Conservation (phyloP, 2,329 filamentous ascomycete species). For the Dactylellina parvicollis region DNA sequence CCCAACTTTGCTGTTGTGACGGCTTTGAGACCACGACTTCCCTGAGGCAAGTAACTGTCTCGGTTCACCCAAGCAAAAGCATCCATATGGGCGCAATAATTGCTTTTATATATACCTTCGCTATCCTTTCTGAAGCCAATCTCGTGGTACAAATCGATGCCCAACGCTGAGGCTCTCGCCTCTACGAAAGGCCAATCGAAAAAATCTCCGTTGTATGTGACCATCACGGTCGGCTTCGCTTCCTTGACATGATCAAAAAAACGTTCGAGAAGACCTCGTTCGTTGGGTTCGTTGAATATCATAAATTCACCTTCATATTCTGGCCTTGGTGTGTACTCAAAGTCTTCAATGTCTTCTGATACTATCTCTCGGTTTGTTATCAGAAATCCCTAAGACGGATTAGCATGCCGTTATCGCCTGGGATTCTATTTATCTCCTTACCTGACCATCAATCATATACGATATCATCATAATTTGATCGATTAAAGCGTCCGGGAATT, state of each 20-base stretch:
- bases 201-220: slow-evolving; percentile 99
- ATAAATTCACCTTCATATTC: slow-evolving; percentile 96
- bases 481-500: slow-evolving; percentile 92
- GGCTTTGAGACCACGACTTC: slow-evolving; percentile 94
- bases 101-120: slow-evolving; percentile 95
- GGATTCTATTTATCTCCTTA: not conserved
- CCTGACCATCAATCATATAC: slow-evolving; percentile 98
- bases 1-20: slow-evolving; percentile 97
- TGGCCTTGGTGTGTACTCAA: slow-evolving; percentile 96
- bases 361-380: slow-evolving; percentile 99
- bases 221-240: slow-evolving; percentile 92
- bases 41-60: slow-evolving; percentile 96
- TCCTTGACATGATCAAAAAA: slow-evolving; percentile 98
- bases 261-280: slow-evolving; percentile 84
- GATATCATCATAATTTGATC: slow-evolving; percentile 99
- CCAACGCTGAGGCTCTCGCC: slow-evolving; percentile 85
- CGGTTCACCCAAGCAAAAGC: slow-evolving; percentile 99
- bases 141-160: slow-evolving; percentile 99
- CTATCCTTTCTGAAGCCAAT: slow-evolving; percentile 95
- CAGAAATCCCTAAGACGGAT: slow-evolving; percentile 73
- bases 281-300: slow-evolving; percentile 97
- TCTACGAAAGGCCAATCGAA: slow-evolving; percentile 99
- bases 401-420: not conserved
- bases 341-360: slow-evolving; percentile 95
- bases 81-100: slow-evolving; percentile 98